Conservation (phyloP, 768 basidiomycete genomes). For the Termitomyces sp. region DNA sequence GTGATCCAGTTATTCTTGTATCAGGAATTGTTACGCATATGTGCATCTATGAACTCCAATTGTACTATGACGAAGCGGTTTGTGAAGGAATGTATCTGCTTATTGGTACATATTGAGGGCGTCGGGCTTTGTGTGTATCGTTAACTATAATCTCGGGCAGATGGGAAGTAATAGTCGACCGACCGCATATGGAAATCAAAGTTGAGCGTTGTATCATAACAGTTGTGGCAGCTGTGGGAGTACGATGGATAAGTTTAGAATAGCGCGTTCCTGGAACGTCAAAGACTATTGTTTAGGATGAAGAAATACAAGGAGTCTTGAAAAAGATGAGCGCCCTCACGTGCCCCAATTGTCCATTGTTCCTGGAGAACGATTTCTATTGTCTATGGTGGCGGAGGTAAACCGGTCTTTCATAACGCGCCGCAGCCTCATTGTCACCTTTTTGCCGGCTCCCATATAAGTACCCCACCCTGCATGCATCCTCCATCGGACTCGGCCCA, state of each 20-base stretch:
- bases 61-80: not conserved
- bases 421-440: constrained; percentile 7
- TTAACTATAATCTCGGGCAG: not conserved
- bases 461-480: not conserved
- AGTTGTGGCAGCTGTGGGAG: constrained; percentile 11
- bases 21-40: not conserved
- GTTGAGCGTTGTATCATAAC: not conserved
- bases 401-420: not conserved
- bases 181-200: constrained; percentile 6
- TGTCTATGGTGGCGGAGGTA: constrained; percentile 9
- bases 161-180: not conserved
- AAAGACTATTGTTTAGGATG: constrained; percentile 1
- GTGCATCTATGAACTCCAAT: not conserved
- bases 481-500: constrained; percentile 24
- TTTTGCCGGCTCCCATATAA: constrained; percentile 13
- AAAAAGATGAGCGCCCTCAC: constrained; percentile 6
- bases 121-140: constrained; percentile 5
- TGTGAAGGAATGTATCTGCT: not conserved
- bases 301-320: constrained; percentile 4
- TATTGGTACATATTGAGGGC: not conserved
- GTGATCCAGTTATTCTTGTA: not conserved
- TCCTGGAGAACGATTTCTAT: constrained; percentile 12
- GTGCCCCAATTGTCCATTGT: constrained; percentile 17
- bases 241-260: constrained; percentile 1
- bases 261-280: not conserved